Percentiles rank a stretch among this genome's conserved stretches.
phyloP scores from a whole-genome alignment of 2,329 filamentous ascomycete species.

The Nemania abortiva region DNA sequence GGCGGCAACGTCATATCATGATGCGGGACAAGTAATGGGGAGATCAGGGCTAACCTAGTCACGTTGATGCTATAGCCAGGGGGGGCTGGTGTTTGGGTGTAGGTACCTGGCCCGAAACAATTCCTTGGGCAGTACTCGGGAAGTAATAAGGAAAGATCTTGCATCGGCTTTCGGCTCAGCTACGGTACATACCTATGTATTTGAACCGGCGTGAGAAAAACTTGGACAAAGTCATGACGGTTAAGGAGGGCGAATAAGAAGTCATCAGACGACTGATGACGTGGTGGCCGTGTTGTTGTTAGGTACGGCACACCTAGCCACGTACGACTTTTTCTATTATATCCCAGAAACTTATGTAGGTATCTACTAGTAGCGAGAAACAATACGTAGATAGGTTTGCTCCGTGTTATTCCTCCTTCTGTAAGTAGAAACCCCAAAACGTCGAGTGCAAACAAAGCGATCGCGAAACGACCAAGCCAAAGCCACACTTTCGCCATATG shows the following conservation, averaged over 20 bases:
- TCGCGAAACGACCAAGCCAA: slow-evolving; percentile 6
- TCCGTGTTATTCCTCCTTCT: too few relatives aligned
- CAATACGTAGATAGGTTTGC: too few relatives aligned
- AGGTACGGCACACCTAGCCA: background rate
- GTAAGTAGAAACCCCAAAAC: background rate
- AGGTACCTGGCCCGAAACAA: slow-evolving; percentile 13
- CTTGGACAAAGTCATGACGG: slow-evolving; percentile 3
- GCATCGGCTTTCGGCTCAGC: background rate
- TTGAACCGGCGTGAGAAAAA: background rate
- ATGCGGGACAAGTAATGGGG: slow-evolving; percentile 8
- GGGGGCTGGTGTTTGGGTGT: background rate
- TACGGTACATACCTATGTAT: background rate
- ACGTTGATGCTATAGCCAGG: background rate
- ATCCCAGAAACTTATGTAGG: too few relatives aligned
- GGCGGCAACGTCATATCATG: slow-evolving; percentile 30
- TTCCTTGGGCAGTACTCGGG: background rate
- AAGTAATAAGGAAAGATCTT: background rate
- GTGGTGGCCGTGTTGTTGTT: background rate
- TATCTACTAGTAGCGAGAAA: background rate
- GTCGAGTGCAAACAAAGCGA: slow-evolving; percentile 1
- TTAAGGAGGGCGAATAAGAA: background rate
- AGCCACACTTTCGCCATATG: background rate
- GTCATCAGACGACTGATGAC: background rate
- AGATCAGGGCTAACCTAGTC: slow-evolving; percentile 5
- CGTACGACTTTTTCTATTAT: background rate